Conservation (phyloP, 306 rosid species). For the Cyclanthera cordifolia region DNA sequence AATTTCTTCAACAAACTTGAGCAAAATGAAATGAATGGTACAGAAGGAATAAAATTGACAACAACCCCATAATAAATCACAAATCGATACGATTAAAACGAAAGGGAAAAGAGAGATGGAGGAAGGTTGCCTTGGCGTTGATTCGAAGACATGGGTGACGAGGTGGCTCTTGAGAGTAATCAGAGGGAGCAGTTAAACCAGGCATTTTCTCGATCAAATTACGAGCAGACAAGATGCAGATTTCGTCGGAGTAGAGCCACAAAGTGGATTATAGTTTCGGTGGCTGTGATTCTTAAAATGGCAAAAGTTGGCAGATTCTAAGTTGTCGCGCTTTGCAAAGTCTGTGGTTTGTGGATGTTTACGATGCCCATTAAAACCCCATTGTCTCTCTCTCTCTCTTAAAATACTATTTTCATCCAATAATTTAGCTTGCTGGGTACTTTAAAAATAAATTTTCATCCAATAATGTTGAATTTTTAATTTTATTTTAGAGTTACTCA, state of each 20-base stretch:
- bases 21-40: background rate
- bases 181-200: conserved; percentile 51
- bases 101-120: background rate
- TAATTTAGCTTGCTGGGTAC: too few relatives aligned
- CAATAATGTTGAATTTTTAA: too few relatives aligned
- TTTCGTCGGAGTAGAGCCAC: too few relatives aligned
- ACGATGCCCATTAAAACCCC: background rate
- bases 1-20: background rate
- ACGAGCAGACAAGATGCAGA: background rate
- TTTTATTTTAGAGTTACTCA: too few relatives aligned
- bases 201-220: conserved; percentile 32
- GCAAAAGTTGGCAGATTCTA: too few relatives aligned
- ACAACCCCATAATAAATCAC: background rate
- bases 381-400: background rate
- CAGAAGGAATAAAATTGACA: background rate
- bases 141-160: conserved; percentile 48
- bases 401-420: too few relatives aligned
- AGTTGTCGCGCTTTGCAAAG: background rate
- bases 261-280: too few relatives aligned
- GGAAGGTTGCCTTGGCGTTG: conserved; percentile 44
- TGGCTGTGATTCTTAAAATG: too few relatives aligned
- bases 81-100: background rate
- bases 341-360: background rate
- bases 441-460: too few relatives aligned
- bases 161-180: conserved; percentile 63